Percentiles rank a stretch among this genome's conserved stretches.
Conservation (phyloP, 768 basidiomycete genomes). For the Mycena chlorophos region DNA sequence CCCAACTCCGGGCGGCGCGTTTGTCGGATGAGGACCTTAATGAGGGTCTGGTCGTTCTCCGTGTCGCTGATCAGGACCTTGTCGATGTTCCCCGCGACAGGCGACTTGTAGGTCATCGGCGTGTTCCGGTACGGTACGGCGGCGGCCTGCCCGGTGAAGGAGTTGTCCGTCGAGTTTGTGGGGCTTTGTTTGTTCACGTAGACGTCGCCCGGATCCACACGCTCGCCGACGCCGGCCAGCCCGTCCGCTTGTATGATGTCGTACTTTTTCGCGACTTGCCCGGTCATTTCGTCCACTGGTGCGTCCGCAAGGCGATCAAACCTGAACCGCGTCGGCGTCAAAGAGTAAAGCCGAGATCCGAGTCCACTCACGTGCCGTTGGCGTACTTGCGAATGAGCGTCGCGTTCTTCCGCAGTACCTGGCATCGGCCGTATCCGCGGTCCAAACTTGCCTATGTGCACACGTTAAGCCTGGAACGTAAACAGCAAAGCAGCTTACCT, state of each 20-base stretch:
- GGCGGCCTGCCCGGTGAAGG: slow-evolving; percentile 80
- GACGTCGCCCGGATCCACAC: slow-evolving; percentile 89
- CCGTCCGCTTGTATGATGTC: slow-evolving; percentile 92
- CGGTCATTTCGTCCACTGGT: slow-evolving; percentile 74
- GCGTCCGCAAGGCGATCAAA: slow-evolving; percentile 95
- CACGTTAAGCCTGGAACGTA: slow-evolving; percentile 2
- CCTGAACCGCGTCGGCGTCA: slow-evolving; percentile 37
- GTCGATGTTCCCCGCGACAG: slow-evolving; percentile 92
- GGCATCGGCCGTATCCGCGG: slow-evolving; percentile 95
- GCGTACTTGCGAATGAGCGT: slow-evolving; percentile 95
- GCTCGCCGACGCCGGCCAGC: slow-evolving; percentile 91
- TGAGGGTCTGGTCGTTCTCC: slow-evolving; percentile 92
- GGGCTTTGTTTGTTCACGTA: slow-evolving; percentile 98
- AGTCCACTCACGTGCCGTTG: slow-evolving; percentile 83
- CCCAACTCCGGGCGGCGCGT: slow-evolving; percentile 95
- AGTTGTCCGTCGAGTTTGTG: slow-evolving; percentile 89
- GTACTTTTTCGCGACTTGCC: slow-evolving; percentile 78
- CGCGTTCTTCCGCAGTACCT: slow-evolving; percentile 93
- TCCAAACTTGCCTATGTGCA: slow-evolving; percentile 81
- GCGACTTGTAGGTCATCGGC: slow-evolving; percentile 91
- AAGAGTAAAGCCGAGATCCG: slow-evolving; percentile 6
- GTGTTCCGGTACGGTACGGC: slow-evolving; percentile 88
- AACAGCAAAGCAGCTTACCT: slow-evolving; percentile 43
- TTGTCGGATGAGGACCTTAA: slow-evolving; percentile 97
- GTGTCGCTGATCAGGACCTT: slow-evolving; percentile 98